These are phyloP conservation scores for Melastoma malabathricum DNA, from an alignment of 345 rosid genomes.

Conservation along the genomic window DNA sequence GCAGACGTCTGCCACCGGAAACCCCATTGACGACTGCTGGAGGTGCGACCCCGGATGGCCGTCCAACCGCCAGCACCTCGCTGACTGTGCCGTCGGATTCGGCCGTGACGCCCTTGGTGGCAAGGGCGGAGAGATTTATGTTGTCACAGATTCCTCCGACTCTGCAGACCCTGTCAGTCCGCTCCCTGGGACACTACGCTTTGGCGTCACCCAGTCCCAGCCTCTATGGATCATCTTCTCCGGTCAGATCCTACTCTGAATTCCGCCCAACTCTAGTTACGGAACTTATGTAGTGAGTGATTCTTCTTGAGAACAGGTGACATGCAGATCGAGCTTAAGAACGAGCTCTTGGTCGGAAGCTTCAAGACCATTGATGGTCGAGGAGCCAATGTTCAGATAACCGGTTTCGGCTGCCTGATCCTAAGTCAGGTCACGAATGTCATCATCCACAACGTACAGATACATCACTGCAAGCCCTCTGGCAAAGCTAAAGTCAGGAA, in stretches of 20 bases:
- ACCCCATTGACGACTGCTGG: conserved; percentile 15
- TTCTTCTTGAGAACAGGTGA: conserved; percentile 1
- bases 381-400: conserved; percentile 11
- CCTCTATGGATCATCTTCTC: conserved; percentile 19
- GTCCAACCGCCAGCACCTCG: conserved; percentile 8
- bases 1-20: conserved; percentile 10
- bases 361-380: conserved; percentile 18
- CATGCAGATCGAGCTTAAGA: conserved; percentile 14
- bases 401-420: conserved; percentile 9
- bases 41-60: conserved; percentile 10
- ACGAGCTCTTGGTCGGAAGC: conserved; percentile 11
- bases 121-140: conserved; percentile 5
- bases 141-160: conserved; percentile 5
- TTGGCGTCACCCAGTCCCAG: conserved; percentile 11
- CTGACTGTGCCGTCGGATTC: conserved; percentile 10
- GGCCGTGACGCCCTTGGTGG: conserved; percentile 13
- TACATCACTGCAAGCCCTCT: conserved; percentile 17
- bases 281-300: too few relatives aligned
- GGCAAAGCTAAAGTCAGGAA: conserved; percentile 8
- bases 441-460: conserved; percentile 13
- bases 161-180: conserved; percentile 9
- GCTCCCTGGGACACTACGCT: conserved; percentile 14
- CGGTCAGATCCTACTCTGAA: background rate
- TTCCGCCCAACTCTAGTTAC: too few relatives aligned
- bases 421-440: conserved; percentile 8